Conservation (phyloP, 495 filamentous ascomycete species). For the Penicillium tannophilum region DNA sequence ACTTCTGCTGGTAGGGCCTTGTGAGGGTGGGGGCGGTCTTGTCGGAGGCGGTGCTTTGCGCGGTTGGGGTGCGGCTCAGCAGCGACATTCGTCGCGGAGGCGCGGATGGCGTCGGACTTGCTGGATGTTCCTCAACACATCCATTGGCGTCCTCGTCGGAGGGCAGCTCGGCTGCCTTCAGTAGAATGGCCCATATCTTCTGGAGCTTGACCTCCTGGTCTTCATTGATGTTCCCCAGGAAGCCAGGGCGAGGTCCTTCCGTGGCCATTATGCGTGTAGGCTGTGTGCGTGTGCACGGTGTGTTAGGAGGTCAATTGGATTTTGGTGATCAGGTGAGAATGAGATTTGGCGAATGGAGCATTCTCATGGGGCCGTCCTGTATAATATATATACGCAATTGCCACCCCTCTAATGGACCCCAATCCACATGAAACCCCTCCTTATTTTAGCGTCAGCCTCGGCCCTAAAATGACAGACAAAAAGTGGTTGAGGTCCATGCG, state of each 20-base stretch:
- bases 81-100: constrained; percentile 28
- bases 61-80: constrained; percentile 25
- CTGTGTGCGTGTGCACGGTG: not conserved
- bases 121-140: constrained; percentile 11
- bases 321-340: not conserved
- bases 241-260: constrained; percentile 57
- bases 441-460: constrained; percentile 25
- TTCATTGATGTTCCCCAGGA: constrained; percentile 77
- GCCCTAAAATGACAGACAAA: constrained; percentile 14
- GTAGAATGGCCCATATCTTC: constrained; percentile 74
- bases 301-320: not conserved
- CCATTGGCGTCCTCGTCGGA: constrained; percentile 17
- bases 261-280: constrained; percentile 21
- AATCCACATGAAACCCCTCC: constrained; percentile 36
- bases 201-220: constrained; percentile 84
- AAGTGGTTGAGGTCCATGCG: constrained; percentile 12
- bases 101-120: constrained; percentile 18
- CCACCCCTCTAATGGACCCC: constrained; percentile 14
- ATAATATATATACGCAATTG: constrained; percentile 5
- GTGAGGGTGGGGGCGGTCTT: constrained; percentile 19
- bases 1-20: constrained; percentile 21
- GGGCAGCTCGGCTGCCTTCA: constrained; percentile 68
- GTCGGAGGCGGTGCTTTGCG: constrained; percentile 28
- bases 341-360: constrained; percentile 1
- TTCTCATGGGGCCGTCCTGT: not conserved